Conservation (phyloP, 768 basidiomycete species). For the Punctularia strigosozonata region DNA sequence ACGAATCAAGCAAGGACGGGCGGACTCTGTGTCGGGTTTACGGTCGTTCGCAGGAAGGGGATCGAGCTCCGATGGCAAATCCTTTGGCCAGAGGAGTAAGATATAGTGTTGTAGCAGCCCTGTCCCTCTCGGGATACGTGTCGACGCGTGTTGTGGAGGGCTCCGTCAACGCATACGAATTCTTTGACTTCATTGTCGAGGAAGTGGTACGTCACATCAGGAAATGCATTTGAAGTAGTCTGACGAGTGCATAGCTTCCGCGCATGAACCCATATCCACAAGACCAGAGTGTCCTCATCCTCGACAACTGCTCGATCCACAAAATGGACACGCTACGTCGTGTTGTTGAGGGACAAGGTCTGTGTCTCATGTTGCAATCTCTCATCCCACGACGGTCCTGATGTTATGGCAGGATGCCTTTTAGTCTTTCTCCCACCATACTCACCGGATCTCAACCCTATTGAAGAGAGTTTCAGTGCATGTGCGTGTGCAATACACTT, state of each 20-base stretch:
- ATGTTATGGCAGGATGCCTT: constrained; percentile 9
- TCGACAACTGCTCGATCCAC: constrained; percentile 31
- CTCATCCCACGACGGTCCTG: too few relatives aligned
- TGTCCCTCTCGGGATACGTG: constrained; percentile 7
- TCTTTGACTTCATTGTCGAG: constrained; percentile 16
- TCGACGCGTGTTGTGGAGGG: constrained; percentile 15
- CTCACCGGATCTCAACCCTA: constrained; percentile 25
- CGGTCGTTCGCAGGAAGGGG: constrained; percentile 14
- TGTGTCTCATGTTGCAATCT: neutral
- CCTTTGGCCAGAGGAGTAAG: constrained; percentile 11
- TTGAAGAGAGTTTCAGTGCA: constrained; percentile 21
- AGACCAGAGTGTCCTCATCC: constrained; percentile 21
- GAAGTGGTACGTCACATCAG: constrained; percentile 8
- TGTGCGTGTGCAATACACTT: constrained; percentile 8
- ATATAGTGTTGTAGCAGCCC: constrained; percentile 9
- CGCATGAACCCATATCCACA: constrained; percentile 23
- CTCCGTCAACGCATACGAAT: constrained; percentile 19
- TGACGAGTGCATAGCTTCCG: constrained; percentile 10
- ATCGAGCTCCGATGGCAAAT: constrained; percentile 7
- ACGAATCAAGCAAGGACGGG: constrained; percentile 10
- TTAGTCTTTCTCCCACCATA: constrained; percentile 22
- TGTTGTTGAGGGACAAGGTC: constrained; percentile 16
- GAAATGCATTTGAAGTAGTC: neutral
- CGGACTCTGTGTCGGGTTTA: constrained; percentile 11
- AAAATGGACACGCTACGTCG: constrained; percentile 24